phyloP scores from a whole-genome alignment of 768 basidiomycete genomes.

The Auriscalpium orientale region DNA sequence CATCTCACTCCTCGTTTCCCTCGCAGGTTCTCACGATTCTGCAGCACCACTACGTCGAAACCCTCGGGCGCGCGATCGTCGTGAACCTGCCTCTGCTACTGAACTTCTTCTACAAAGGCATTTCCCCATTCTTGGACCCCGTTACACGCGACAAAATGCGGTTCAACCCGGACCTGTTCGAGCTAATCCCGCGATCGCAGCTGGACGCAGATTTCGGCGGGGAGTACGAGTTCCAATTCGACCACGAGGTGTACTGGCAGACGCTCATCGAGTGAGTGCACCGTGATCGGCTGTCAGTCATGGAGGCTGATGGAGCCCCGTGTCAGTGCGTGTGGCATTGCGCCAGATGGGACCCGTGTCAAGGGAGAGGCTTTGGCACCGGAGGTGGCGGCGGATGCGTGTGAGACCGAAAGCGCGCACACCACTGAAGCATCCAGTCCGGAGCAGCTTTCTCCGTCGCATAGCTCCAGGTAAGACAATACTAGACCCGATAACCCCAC shows the following conservation, averaged over 20 bases:
- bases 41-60: constrained; percentile 86
- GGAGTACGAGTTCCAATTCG: constrained; percentile 64
- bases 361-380: neutral
- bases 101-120: constrained; percentile 75
- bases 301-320: neutral
- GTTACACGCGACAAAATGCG: constrained; percentile 90
- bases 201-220: constrained; percentile 83
- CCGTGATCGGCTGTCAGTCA: neutral
- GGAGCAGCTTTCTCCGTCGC: neutral
- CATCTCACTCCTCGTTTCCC: neutral
- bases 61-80: constrained; percentile 77
- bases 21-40: constrained; percentile 63
- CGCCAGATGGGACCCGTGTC: constrained; percentile 24
- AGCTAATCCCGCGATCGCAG: constrained; percentile 67
- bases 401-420: neutral
- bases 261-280: constrained; percentile 57
- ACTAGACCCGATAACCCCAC: no score
- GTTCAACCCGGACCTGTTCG: constrained; percentile 77
- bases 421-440: no score
- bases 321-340: constrained; percentile 22
- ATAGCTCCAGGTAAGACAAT: constrained; percentile 3
- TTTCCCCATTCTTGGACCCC: constrained; percentile 81
- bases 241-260: constrained; percentile 70
- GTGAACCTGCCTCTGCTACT: constrained; percentile 73
- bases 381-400: neutral